Conservation (phyloP, 1,284 basidiomycete species). For the Papiliotrema laurentii region DNA sequence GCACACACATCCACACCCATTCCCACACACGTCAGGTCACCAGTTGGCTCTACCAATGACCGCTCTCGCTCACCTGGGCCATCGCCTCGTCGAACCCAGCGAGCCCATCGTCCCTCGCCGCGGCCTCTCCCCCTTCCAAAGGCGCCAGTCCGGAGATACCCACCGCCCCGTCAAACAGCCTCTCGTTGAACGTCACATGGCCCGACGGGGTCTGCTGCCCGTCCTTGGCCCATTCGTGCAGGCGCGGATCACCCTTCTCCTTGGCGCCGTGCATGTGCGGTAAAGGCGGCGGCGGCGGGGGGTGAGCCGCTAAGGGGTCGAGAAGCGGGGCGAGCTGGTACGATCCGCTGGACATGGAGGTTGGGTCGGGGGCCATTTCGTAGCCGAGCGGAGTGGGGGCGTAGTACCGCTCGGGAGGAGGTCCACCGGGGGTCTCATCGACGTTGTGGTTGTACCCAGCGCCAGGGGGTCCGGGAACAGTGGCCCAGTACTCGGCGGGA, state of each 20-base stretch:
- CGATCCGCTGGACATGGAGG: too few relatives aligned
- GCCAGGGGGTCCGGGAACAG: too few relatives aligned
- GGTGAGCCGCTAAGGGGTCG: not conserved
- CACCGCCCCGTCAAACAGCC: constrained; percentile 34
- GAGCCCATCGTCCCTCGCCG: constrained; percentile 16
- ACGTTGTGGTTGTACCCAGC: too few relatives aligned
- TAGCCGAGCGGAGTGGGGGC: too few relatives aligned
- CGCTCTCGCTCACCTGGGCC: constrained; percentile 18
- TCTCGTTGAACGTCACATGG: constrained; percentile 35
- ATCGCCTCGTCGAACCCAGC: constrained; percentile 29
- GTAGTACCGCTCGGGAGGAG: too few relatives aligned
- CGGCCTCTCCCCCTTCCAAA: not conserved
- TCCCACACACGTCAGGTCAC: not conserved
- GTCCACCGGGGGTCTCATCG: too few relatives aligned
- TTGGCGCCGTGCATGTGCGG: not conserved
- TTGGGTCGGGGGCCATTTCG: too few relatives aligned
- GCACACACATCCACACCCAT: not conserved
- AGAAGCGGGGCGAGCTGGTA: too few relatives aligned
- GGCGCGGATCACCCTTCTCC: constrained; percentile 4
- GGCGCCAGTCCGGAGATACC: constrained; percentile 15
- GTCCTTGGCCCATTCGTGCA: constrained; percentile 15
- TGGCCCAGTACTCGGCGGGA: too few relatives aligned
- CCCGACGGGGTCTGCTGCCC: constrained; percentile 31
- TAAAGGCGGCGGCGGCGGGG: not conserved
- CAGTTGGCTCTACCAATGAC: constrained; percentile 13